phyloP scores from a whole-genome alignment of 768 basidiomycete species.

The Botryobasidium botryosum region DNA sequence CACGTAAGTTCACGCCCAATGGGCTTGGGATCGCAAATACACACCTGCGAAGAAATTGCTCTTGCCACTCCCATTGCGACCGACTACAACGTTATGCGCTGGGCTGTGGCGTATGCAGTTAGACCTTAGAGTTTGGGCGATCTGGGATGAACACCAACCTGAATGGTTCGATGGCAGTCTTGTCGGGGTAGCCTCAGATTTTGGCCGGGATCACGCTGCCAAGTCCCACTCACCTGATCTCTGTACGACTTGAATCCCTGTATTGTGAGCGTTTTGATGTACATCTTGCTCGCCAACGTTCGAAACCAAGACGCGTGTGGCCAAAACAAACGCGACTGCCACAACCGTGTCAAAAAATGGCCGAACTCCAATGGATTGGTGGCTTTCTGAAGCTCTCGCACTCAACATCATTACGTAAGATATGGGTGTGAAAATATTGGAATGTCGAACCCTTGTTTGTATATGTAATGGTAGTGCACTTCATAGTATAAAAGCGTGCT shows the following conservation, averaged over 20 bases:
- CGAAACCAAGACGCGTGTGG: too few relatives aligned
- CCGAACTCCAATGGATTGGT: too few relatives aligned
- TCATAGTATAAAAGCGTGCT: too few relatives aligned
- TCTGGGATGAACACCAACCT: slow-evolving; percentile 4
- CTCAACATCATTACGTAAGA: too few relatives aligned
- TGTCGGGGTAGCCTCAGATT: neutral
- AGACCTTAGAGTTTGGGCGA: neutral
- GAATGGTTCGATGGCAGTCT: slow-evolving; percentile 66
- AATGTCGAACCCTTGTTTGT: too few relatives aligned
- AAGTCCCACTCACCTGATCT: slow-evolving; percentile 16
- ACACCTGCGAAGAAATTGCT: slow-evolving; percentile 94
- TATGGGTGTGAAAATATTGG: too few relatives aligned
- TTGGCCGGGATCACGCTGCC: neutral
- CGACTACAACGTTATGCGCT: slow-evolving; percentile 90
- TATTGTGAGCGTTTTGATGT: slow-evolving; percentile 74
- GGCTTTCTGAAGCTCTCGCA: too few relatives aligned
- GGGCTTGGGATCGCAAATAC: neutral
- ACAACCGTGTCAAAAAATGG: too few relatives aligned
- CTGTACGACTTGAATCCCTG: slow-evolving; percentile 94
- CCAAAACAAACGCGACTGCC: too few relatives aligned
- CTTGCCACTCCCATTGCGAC: slow-evolving; percentile 94
- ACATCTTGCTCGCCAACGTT: too few relatives aligned
- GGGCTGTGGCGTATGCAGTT: slow-evolving; percentile 24
- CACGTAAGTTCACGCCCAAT: neutral
- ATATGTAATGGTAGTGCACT: too few relatives aligned